Conservation (phyloP, 805 yeast genomes). For the Ogataea kodamae region DNA sequence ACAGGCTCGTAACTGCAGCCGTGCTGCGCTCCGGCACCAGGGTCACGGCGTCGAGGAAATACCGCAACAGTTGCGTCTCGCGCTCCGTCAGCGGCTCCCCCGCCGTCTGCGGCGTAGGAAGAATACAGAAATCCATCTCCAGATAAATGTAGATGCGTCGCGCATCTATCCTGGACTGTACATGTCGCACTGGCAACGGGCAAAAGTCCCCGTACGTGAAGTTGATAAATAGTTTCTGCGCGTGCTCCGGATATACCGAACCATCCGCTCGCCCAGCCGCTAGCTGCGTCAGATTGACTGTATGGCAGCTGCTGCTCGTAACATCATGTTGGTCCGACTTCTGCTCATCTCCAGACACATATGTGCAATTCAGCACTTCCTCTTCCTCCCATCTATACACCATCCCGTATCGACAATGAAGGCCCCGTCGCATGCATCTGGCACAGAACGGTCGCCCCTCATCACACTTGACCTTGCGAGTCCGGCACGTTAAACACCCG, state of each 20-base stretch:
- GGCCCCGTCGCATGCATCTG: conserved; percentile 28
- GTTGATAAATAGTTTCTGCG: conserved; percentile 3
- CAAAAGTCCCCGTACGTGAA: conserved; percentile 6
- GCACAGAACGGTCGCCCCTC: conserved; percentile 34
- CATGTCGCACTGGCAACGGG: background rate
- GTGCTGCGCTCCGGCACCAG: conserved; percentile 38
- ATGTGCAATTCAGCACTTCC: too few relatives aligned
- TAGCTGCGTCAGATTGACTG: conserved; percentile 3
- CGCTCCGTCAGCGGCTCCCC: conserved; percentile 3
- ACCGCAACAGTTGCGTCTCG: conserved; percentile 29
- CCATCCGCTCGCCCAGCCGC: too few relatives aligned
- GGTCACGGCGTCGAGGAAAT: conserved; percentile 38
- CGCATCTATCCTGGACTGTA: background rate
- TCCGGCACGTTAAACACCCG: conserved; percentile 50
- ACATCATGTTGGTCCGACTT: background rate
- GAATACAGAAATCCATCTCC: background rate
- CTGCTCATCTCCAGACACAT: too few relatives aligned
- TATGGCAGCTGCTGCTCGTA: too few relatives aligned
- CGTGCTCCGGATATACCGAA: conserved; percentile 1
- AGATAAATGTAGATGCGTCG: background rate
- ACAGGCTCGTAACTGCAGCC: conserved; percentile 15
- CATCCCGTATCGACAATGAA: conserved; percentile 20
- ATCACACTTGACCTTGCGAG: conserved; percentile 47
- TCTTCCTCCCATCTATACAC: conserved; percentile 37
- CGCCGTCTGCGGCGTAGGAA: background rate